A percentile compares a stretch with the other conserved stretches of the same genome.
Evolutionary conservation across 768 basidiomycete species (phyloP).

Genomic region (Rhizopogon vulgaris): DNA sequence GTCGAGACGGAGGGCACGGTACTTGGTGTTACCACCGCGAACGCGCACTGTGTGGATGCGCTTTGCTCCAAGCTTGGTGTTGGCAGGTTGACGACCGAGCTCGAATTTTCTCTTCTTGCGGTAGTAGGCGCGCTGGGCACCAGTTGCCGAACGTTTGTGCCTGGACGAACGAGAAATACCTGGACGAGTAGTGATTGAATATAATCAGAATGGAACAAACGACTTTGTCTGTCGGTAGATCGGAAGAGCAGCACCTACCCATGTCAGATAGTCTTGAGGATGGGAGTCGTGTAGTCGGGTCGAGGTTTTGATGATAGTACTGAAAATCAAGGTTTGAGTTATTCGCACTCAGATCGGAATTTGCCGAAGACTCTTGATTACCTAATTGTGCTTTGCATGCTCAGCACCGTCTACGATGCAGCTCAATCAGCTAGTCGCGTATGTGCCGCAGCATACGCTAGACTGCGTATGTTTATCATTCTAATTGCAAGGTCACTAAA

Average conservation of each 20-base stretch:
- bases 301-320: constrained; percentile 50
- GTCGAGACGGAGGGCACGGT: constrained; percentile 94
- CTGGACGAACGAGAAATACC: constrained; percentile 97
- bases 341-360: constrained; percentile 24
- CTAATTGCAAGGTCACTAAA: too few relatives aligned
- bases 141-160: constrained; percentile 94
- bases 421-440: too few relatives aligned
- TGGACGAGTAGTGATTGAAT: constrained; percentile 23
- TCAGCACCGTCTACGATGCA: too few relatives aligned
- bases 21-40: constrained; percentile 93
- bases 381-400: background rate
- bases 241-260: constrained; percentile 50
- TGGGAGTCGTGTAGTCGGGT: constrained; percentile 38
- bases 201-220: constrained; percentile 6
- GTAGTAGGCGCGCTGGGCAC: constrained; percentile 89
- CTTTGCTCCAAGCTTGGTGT: constrained; percentile 94
- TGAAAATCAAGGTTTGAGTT: constrained; percentile 31
- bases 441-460: too few relatives aligned
- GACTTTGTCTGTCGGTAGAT: background rate
- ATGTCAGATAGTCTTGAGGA: constrained; percentile 72
- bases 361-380: constrained; percentile 3
- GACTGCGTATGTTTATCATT: too few relatives aligned
- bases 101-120: constrained; percentile 99
- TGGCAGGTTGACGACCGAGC: constrained; percentile 96
- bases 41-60: constrained; percentile 93